Conservation (phyloP, 805 yeast genomes). For the Starmerella etchellsii region DNA sequence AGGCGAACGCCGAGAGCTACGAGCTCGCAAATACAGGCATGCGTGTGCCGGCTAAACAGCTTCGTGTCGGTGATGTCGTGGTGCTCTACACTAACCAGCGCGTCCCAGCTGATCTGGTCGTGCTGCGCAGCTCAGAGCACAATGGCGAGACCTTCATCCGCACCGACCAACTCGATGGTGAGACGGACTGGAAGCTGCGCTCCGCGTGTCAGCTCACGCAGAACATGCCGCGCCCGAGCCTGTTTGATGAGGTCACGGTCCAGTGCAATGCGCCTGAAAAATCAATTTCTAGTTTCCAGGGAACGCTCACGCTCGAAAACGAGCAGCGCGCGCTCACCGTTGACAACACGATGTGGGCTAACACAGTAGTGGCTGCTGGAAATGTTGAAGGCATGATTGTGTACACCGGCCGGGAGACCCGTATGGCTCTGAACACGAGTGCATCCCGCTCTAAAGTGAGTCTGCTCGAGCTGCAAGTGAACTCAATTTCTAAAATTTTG, state of each 20-base stretch:
- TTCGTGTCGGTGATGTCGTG: conserved; percentile 80
- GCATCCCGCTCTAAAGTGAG: conserved; percentile 80
- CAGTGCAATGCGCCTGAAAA: conserved; percentile 72
- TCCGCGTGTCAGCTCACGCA: conserved; percentile 69
- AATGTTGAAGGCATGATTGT: conserved; percentile 76
- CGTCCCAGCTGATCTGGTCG: conserved; percentile 84
- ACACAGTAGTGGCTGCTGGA: conserved; percentile 92
- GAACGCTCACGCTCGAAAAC: conserved; percentile 50
- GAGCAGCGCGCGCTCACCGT: conserved; percentile 48
- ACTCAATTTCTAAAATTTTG: conserved; percentile 70
- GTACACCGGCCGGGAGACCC: conserved; percentile 85
- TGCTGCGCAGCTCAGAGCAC: conserved; percentile 68
- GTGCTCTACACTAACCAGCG: conserved; percentile 67
- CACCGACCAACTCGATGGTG: conserved; percentile 97
- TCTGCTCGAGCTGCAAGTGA: conserved; percentile 78
- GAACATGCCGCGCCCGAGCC: conserved; percentile 29
- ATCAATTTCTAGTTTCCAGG: conserved; percentile 68
- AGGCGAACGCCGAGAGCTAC: conserved; percentile 72
- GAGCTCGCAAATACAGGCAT: conserved; percentile 40
- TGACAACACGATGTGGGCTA: conserved; percentile 96
- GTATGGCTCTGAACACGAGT: conserved; percentile 91
- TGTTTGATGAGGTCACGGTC: conserved; percentile 36
- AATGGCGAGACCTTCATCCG: conserved; percentile 83
- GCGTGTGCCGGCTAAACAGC: conserved; percentile 41
- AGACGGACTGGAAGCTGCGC: conserved; percentile 95